phyloP scores from a whole-genome alignment of 1,284 basidiomycete genomes.

The Neonothopanus nambi region DNA sequence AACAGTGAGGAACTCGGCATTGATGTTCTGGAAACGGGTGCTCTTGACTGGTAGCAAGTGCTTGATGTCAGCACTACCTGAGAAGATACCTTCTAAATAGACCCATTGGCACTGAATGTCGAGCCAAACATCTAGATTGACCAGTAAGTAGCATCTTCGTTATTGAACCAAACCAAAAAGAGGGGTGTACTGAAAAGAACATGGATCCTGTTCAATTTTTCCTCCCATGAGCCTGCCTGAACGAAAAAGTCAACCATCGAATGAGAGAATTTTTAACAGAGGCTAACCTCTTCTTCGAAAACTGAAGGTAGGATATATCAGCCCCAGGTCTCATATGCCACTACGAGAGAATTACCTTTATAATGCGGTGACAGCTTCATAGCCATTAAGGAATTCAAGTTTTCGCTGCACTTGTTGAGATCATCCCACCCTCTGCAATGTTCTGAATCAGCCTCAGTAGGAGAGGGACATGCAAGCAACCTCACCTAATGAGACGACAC shows the following conservation, averaged over 20 bases:
- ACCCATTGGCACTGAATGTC: slow-evolving; percentile 99
- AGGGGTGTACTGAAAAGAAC: slow-evolving; percentile 84
- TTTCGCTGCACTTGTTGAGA: slow-evolving; percentile 93
- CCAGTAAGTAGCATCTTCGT: background rate
- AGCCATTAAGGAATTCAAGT: slow-evolving; percentile 91
- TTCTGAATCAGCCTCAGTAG: slow-evolving; percentile 12
- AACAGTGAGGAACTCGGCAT: slow-evolving; percentile 95
- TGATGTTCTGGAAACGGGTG: slow-evolving; percentile 97
- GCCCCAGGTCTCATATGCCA: background rate
- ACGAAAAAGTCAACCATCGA: slow-evolving; percentile 14
- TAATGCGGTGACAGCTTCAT: slow-evolving; percentile 99
- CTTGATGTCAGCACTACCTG: slow-evolving; percentile 98
- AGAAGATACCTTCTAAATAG: slow-evolving; percentile 98
- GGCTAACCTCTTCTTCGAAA: slow-evolving; percentile 83
- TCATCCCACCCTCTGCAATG: slow-evolving; percentile 90
- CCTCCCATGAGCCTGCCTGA: slow-evolving; percentile 88
- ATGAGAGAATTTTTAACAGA: background rate
- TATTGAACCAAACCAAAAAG: background rate
- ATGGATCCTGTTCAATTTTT: slow-evolving; percentile 92
- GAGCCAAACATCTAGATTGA: slow-evolving; percentile 87
- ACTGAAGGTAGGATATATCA: slow-evolving; percentile 43
- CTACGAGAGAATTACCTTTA: slow-evolving; percentile 59
- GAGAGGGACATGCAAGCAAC: slow-evolving; percentile 4
- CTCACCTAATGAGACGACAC: slow-evolving; percentile 89
- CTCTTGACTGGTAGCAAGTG: slow-evolving; percentile 97